Percentiles rank a stretch among this genome's conserved stretches.
These are phyloP conservation scores for Acanthamoeba polyphaga DNA, from an alignment of 208 protist species.

Conservation along the genomic window DNA sequence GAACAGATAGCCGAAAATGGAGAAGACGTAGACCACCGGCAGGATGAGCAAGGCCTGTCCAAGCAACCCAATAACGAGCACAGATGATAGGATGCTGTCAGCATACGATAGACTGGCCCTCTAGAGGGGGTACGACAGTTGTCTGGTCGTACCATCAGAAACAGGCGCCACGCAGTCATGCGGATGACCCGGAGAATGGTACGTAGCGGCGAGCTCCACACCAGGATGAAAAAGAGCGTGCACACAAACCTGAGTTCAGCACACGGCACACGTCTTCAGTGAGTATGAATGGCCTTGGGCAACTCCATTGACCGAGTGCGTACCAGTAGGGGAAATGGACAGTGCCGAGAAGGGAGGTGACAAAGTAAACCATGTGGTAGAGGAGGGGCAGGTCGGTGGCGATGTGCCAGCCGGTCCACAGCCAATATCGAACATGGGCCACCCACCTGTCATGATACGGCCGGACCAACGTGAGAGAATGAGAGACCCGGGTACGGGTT, in stretches of 20 bases:
- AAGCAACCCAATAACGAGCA: not conserved
- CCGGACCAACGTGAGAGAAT: not conserved
- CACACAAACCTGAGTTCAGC: constrained; percentile 49
- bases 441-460: not conserved
- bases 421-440: constrained; percentile 55
- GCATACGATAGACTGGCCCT: no score
- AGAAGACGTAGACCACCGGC: constrained; percentile 64
- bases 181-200: constrained; percentile 49
- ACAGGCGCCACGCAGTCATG: not conserved
- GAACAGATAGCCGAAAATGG: constrained; percentile 68
- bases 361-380: constrained; percentile 64
- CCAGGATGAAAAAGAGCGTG: constrained; percentile 61
- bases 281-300: no score
- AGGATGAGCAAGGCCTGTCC: constrained; percentile 39
- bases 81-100: no score
- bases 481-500: not conserved
- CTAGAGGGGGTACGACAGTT: no score
- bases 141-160: constrained; percentile 14
- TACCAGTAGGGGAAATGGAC: constrained; percentile 69
- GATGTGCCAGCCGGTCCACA: constrained; percentile 55
- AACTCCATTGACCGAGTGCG: not conserved
- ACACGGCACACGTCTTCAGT: no score
- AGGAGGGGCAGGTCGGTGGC: constrained; percentile 9
- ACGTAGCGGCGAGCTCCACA: constrained; percentile 44
- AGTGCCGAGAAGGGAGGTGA: constrained; percentile 45